Conservation (phyloP, 805 yeast genomes). For the Suhomyces sp. region DNA sequence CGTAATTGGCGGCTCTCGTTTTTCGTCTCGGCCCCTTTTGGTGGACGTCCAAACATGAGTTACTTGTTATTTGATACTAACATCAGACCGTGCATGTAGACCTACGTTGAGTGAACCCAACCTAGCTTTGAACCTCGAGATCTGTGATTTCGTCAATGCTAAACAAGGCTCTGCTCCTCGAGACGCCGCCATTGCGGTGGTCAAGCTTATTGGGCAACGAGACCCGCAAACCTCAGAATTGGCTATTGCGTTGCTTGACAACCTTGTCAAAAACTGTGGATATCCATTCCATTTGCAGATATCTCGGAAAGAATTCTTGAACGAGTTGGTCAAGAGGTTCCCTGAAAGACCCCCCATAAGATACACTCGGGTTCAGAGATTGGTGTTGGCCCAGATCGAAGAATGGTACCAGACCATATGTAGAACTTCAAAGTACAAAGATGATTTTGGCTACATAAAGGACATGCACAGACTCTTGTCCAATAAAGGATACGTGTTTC, state of each 20-base stretch:
- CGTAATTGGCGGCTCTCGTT: conserved; percentile 62
- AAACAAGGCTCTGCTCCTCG: conserved; percentile 89
- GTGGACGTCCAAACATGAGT: not conserved
- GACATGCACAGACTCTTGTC: conserved; percentile 92
- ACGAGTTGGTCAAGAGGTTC: conserved; percentile 87
- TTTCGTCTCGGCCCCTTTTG: not conserved
- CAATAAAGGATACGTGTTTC: conserved; percentile 91
- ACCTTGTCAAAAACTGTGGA: conserved; percentile 94
- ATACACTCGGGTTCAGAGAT: conserved; percentile 76
- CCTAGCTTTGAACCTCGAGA: conserved; percentile 81
- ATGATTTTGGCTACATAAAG: conserved; percentile 85
- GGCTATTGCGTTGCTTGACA: conserved; percentile 81
- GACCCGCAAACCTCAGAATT: conserved; percentile 82
- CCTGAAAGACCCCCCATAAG: conserved; percentile 93
- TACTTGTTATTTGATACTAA: not conserved
- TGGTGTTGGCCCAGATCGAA: conserved; percentile 85
- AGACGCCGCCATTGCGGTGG: conserved; percentile 88
- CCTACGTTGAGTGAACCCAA: conserved; percentile 84
- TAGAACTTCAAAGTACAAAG: conserved; percentile 82
- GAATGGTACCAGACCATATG: conserved; percentile 98
- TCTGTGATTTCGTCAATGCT: conserved; percentile 88
- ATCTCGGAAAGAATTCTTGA: conserved; percentile 89
- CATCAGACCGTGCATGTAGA: conserved; percentile 76
- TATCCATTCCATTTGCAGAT: conserved; percentile 95
- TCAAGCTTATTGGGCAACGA: conserved; percentile 73